phyloP scores from a whole-genome alignment of 2,329 filamentous ascomycete species.

The Periconia macrospinosa region DNA sequence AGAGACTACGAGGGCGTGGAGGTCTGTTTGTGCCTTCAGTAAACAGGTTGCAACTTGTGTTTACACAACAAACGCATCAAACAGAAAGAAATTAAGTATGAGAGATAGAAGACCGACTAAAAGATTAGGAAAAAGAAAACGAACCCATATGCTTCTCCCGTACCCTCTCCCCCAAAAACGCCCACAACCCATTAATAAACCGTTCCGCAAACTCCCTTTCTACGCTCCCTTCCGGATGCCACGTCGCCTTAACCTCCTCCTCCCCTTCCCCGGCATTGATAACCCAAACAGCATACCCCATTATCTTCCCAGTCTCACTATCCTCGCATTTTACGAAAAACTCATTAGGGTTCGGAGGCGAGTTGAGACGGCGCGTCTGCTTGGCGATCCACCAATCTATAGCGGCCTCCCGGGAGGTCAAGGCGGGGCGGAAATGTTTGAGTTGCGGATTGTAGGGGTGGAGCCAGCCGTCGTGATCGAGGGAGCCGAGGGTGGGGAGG shows the following conservation, averaged over 20 bases:
- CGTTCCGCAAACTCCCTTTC: constrained; percentile 26
- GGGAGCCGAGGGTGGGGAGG: constrained; percentile 15
- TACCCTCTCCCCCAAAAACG: constrained; percentile 9
- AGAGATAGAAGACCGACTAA: constrained; percentile 22
- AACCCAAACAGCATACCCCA: constrained; percentile 21
- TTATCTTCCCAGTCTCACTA: constrained; percentile 12
- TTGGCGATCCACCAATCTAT: constrained; percentile 9
- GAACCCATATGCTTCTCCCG: not conserved
- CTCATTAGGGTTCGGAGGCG: constrained; percentile 12
- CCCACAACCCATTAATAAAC: constrained; percentile 28
- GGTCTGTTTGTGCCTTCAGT: constrained; percentile 10
- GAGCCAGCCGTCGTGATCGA: constrained; percentile 23
- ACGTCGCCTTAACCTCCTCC: constrained; percentile 14
- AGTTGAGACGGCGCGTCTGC: not conserved
- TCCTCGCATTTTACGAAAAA: constrained; percentile 20
- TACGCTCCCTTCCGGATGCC: constrained; percentile 22
- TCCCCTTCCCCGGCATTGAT: constrained; percentile 7
- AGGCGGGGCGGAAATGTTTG: constrained; percentile 25
- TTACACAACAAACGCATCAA: not conserved
- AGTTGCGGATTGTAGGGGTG: constrained; percentile 27
- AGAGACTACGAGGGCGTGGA: constrained; percentile 16
- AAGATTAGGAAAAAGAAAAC: constrained; percentile 4
- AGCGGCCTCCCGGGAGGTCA: constrained; percentile 15
- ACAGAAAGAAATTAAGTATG: not conserved
- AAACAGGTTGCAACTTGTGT: too few species aligned